Conservation (phyloP, 2,329 filamentous ascomycete genomes). For the Plenodomus tracheiphilus region DNA sequence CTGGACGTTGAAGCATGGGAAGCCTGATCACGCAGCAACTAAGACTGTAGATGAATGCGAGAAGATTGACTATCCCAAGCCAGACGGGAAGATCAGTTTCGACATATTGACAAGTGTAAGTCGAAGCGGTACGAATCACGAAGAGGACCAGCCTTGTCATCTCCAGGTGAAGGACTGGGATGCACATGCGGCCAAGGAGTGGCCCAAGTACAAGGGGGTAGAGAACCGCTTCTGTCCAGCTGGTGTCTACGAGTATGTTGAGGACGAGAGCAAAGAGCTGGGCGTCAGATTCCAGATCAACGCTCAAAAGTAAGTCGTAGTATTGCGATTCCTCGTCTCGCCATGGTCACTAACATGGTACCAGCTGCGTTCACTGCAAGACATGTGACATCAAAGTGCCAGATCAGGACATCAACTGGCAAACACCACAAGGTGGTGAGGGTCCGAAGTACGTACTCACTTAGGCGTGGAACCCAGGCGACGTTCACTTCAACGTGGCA, state of each 20-base stretch:
- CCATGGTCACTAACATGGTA: slow-evolving; percentile 26
- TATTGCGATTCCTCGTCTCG: background rate
- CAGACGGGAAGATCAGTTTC: slow-evolving; percentile 91
- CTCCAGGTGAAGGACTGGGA: slow-evolving; percentile 96
- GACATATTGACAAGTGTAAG: slow-evolving; percentile 96
- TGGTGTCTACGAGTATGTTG: slow-evolving; percentile 96
- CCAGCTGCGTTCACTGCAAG: slow-evolving; percentile 97
- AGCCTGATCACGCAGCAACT: slow-evolving; percentile 76
- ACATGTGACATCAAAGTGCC: slow-evolving; percentile 99
- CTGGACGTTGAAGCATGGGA: slow-evolving; percentile 89
- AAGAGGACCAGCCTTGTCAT: slow-evolving; percentile 97
- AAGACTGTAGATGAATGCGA: slow-evolving; percentile 75
- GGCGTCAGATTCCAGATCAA: slow-evolving; percentile 98
- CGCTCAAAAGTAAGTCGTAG: slow-evolving; percentile 79
- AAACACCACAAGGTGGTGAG: slow-evolving; percentile 89
- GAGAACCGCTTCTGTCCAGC: slow-evolving; percentile 98
- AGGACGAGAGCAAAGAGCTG: slow-evolving; percentile 82
- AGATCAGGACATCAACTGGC: slow-evolving; percentile 89
- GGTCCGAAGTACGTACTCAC: slow-evolving; percentile 69
- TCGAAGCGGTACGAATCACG: slow-evolving; percentile 95
- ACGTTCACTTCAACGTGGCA: background rate
- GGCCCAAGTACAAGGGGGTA: slow-evolving; percentile 84
- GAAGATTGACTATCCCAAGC: slow-evolving; percentile 97
- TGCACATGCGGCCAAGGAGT: slow-evolving; percentile 79
- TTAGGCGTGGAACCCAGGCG: slow-evolving; percentile 13